Evolutionary conservation across 1,139 yeast genomes (phyloP).

Genomic region (Yamadazyma taylorii): DNA sequence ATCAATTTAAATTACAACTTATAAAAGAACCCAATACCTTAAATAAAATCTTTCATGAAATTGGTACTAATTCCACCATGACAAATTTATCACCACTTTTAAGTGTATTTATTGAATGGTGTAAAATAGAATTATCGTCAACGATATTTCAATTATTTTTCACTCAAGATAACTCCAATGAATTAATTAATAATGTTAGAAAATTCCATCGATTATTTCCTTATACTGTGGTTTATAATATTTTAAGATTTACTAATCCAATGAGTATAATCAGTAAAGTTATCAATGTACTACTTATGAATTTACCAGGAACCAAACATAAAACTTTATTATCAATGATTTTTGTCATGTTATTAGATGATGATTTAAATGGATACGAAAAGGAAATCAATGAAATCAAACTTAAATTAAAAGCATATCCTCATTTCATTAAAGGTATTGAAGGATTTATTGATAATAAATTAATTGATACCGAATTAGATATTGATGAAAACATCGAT

Average conservation of each 20-base stretch:
- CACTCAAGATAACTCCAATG: slow-evolving; percentile 78
- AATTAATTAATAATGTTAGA: slow-evolving; percentile 64
- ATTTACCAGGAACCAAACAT: slow-evolving; percentile 62
- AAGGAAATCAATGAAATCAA: slow-evolving; percentile 53
- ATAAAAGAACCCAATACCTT: slow-evolving; percentile 50
- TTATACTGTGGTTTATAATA: slow-evolving; percentile 69
- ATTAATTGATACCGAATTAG: slow-evolving; percentile 8
- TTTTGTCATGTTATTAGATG: slow-evolving; percentile 72
- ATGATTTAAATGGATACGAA: slow-evolving; percentile 71
- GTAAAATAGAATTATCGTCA: slow-evolving; percentile 78
- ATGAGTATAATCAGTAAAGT: slow-evolving; percentile 75
- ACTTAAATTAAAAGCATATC: slow-evolving; percentile 18
- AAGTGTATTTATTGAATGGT: slow-evolving; percentile 74
- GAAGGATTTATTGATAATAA: slow-evolving; percentile 17
- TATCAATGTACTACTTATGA: slow-evolving; percentile 76
- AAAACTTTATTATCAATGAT: slow-evolving; percentile 67
- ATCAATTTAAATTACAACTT: slow-evolving; percentile 53
- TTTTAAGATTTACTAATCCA: slow-evolving; percentile 81
- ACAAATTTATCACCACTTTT: slow-evolving; percentile 67
- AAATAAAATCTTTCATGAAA: slow-evolving; percentile 57
- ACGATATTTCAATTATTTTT: slow-evolving; percentile 76
- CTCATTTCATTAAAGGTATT: slow-evolving; percentile 26
- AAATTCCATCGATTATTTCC: slow-evolving; percentile 77
- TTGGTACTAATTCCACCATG: slow-evolving; percentile 55
- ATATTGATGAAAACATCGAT: slow-evolving; percentile 11